Evolutionary conservation across 208 protist species (phyloP).

Genomic region (Acanthamoeba sp.): DNA sequence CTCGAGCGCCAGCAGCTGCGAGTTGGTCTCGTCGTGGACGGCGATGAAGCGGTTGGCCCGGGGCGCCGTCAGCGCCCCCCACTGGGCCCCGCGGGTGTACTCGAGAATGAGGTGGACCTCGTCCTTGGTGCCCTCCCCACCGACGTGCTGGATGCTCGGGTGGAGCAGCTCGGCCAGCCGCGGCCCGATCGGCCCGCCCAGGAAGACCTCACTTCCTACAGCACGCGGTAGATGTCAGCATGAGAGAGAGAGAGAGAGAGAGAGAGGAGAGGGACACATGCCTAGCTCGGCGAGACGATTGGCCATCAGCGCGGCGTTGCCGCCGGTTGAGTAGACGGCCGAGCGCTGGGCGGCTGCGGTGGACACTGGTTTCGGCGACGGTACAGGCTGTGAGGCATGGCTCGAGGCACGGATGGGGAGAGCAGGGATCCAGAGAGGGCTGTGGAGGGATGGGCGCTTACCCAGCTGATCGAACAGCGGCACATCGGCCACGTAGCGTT

Average conservation of each 20-base stretch:
- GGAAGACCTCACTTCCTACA: conserved; percentile 26
- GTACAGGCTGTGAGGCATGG: too few species aligned
- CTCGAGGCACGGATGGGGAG: too few species aligned
- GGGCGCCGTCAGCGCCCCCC: background rate
- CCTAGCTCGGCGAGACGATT: conserved; percentile 50
- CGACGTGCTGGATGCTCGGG: background rate
- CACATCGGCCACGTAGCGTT: conserved; percentile 31
- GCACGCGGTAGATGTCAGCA: too few species aligned
- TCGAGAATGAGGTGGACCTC: conserved; percentile 73
- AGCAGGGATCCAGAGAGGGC: background rate
- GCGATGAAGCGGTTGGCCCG: conserved; percentile 66
- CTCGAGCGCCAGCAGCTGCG: conserved; percentile 44
- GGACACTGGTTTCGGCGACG: background rate
- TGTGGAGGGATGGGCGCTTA: background rate
- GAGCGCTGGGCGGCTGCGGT: background rate
- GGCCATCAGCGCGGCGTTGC: conserved; percentile 66
- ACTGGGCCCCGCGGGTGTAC: background rate
- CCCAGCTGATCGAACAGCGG: conserved; percentile 29
- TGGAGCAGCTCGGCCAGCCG: conserved; percentile 27
- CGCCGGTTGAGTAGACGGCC: conserved; percentile 39
- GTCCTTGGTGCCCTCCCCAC: conserved; percentile 25
- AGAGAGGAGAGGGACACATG: background rate
- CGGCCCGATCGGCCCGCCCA: conserved; percentile 48
- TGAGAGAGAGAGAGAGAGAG: too few species aligned
- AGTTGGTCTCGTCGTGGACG: conserved; percentile 64